A percentile compares a stretch with the other conserved stretches of the same genome.
Conservation (phyloP, 225 moss, liverwort and hornwort genomes). For the Marchantia polymorpha region DNA sequence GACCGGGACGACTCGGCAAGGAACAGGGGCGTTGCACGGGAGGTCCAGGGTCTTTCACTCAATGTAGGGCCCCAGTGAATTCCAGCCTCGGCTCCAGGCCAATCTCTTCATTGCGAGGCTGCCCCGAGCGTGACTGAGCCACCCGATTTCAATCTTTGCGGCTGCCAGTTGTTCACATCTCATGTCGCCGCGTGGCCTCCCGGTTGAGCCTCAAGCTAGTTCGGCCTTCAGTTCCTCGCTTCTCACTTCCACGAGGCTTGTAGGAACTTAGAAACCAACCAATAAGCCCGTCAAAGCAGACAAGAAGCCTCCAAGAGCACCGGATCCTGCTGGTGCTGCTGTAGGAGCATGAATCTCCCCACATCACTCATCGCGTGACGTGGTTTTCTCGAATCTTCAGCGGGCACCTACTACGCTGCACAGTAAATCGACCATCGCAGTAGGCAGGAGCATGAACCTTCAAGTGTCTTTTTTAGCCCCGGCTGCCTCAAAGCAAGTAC, state of each 20-base stretch:
- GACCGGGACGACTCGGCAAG: neutral
- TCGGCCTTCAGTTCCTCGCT: neutral
- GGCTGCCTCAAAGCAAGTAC: too few species aligned
- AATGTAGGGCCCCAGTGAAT: slow-evolving; percentile 24
- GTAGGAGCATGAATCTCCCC: slow-evolving; percentile 14
- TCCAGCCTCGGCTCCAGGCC: slow-evolving; percentile 16
- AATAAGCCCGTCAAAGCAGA: neutral
- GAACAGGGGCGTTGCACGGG: neutral
- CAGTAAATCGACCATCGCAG: neutral
- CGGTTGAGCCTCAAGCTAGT: neutral
- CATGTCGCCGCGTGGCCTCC: neutral
- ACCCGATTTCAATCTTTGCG: slow-evolving; percentile 18
- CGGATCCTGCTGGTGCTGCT: neutral
- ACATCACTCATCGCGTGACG: neutral
- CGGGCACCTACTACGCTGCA: too few species aligned
- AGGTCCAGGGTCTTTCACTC: slow-evolving; percentile 9
- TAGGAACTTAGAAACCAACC: neutral
- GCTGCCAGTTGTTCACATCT: slow-evolving; percentile 4
- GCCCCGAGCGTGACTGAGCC: slow-evolving; percentile 18
- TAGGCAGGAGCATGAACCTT: slow-evolving; percentile 6
- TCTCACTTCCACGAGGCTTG: neutral
- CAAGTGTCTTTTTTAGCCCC: too few species aligned
- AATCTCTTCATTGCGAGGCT: slow-evolving; percentile 27
- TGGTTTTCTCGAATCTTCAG: neutral
- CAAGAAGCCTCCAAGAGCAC: slow-evolving; percentile 11